These are phyloP conservation scores for Tulasnella sp. DNA, from an alignment of 768 basidiomycete genomes.

Conservation along the genomic window DNA sequence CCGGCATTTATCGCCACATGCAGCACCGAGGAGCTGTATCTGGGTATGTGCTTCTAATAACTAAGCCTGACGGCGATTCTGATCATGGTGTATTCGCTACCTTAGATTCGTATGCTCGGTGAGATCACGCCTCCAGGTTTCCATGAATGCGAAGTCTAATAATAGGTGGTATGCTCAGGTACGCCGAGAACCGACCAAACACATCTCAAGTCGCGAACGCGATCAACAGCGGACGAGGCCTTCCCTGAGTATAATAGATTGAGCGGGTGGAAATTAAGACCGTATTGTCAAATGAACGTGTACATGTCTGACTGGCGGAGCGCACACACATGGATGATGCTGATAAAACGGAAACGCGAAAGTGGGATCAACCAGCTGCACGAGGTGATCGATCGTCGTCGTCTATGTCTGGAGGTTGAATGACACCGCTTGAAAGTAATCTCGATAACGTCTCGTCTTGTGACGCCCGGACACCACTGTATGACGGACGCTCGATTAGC, in stretches of 20 bases:
- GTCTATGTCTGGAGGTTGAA: constrained; percentile 39
- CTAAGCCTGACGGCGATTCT: no score
- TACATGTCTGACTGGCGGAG: no score
- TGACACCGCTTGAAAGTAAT: constrained; percentile 51
- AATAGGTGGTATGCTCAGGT: constrained; percentile 33
- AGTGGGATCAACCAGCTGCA: neutral
- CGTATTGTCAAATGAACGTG: no score
- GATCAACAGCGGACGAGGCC: constrained; percentile 51
- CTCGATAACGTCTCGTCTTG: constrained; percentile 38
- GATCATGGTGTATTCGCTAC: no score
- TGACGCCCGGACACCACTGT: constrained; percentile 38
- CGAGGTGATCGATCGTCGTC: constrained; percentile 21
- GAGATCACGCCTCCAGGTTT: constrained; percentile 13
- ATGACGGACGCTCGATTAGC: constrained; percentile 14
- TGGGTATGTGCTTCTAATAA: constrained; percentile 40
- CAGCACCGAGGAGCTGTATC: constrained; percentile 53
- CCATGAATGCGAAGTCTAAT: neutral
- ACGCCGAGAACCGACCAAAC: constrained; percentile 66
- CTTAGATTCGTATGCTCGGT: constrained; percentile 46
- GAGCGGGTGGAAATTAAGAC: no score
- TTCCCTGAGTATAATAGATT: constrained; percentile 47
- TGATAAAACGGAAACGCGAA: neutral
- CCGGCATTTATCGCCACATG: constrained; percentile 58
- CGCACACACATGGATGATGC: no score
- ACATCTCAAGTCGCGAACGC: constrained; percentile 68